Evolutionary conservation across 805 yeast genomes (phyloP).

Genomic region (Cyberlindnera galapagoensis): DNA sequence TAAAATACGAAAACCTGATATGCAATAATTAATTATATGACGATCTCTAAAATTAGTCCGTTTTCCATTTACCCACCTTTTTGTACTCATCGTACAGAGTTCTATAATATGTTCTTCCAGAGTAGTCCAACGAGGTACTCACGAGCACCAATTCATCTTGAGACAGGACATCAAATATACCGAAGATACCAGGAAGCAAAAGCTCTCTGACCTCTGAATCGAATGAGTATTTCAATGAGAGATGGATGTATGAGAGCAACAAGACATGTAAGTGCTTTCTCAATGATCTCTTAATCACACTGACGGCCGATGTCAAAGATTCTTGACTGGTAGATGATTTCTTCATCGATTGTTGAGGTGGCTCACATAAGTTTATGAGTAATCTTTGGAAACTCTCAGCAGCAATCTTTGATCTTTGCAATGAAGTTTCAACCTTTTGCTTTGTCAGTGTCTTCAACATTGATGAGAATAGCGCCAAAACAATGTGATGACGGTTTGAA

Average conservation of each 20-base stretch:
- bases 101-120: slow-evolving; percentile 64
- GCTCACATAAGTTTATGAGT: slow-evolving; percentile 68
- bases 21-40: not conserved
- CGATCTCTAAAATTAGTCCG: slow-evolving; percentile 7
- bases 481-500: slow-evolving; percentile 65
- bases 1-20: not conserved
- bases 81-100: slow-evolving; percentile 66
- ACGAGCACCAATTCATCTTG: slow-evolving; percentile 56
- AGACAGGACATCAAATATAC: slow-evolving; percentile 65
- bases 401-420: slow-evolving; percentile 21
- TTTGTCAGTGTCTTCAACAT: slow-evolving; percentile 42
- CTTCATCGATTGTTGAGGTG: slow-evolving; percentile 33
- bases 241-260: slow-evolving; percentile 49
- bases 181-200: slow-evolving; percentile 50
- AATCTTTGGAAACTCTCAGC: slow-evolving; percentile 52
- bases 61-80: slow-evolving; percentile 70
- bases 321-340: slow-evolving; percentile 23
- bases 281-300: slow-evolving; percentile 50
- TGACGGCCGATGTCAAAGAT: slow-evolving; percentile 46
- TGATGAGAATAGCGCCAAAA: slow-evolving; percentile 42
- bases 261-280: slow-evolving; percentile 59
- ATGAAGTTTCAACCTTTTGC: slow-evolving; percentile 18
- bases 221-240: slow-evolving; percentile 46
- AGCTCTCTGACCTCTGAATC: slow-evolving; percentile 38
- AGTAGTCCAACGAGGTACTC: slow-evolving; percentile 58